Evolutionary conservation across 495 filamentous ascomycete genomes (phyloP), one percentile per base, ranked within the genome.

Genomic region (Xylaria cubensis): DNA sequence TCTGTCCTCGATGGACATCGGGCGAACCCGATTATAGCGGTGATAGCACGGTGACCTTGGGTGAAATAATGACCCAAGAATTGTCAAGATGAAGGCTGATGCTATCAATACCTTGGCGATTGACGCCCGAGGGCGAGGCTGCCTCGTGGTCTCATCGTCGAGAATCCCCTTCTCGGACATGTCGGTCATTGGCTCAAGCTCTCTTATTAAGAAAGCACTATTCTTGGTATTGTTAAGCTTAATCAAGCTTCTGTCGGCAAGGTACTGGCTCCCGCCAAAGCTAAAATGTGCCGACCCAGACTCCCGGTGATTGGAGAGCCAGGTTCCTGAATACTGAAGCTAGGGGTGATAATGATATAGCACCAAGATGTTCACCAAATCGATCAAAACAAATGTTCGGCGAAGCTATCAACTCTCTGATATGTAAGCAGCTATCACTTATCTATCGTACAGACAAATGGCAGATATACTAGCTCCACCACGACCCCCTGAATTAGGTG

Each of bases 1-100:
- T 65, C 94, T 85, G 46, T 92, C 79, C 34, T 92, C 88, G 46
- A 93, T 82, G 17, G 82, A 86, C 21, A 76, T 72, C 3, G 81
- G 78, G 13, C 46, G 53, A 13, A 81, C 72, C 44, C 61, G 65
- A 32, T 65, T 73, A 69, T 70, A 74, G 21, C 75, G 66, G 55
- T 62, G 75, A 69, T 69, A 76, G 53, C 62, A 76, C 69, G 42
- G 74, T 42, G 71, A 72, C 21, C 64, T 73, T 13, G 74, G 74
- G 42, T 74, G 71, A 59, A 78, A 58, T 13, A 76, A 53, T 29
- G 74, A 70, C 32, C 74, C 76, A 26, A 76, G n/a, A 24, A 76
- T 9, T 19, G 71, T 69, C 26, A 74, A 44, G 26, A 69, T 67
- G 29, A 72, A 64, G 59, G 55, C 70, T 29, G 72, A 59, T 26